Evolutionary conservation across 164 flowering plant species (phyloP), one percentile per base, ranked within the genome.

Genomic region (Piper betle): DNA sequence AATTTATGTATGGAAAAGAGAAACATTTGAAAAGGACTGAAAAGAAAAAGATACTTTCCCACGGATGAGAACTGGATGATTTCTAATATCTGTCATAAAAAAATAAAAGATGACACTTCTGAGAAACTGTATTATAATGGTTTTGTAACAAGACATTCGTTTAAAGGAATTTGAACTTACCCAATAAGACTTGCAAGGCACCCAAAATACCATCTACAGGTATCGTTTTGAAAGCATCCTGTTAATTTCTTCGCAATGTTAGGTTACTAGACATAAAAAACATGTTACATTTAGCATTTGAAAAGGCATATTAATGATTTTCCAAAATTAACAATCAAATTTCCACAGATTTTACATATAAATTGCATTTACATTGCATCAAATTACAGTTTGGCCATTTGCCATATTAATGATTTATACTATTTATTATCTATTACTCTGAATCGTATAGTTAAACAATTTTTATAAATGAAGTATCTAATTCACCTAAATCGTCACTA

Each of bases 31-130:
- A n/a, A n/a, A 33, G 58, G 39, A 55, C 3, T 4, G 12, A 9
- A 11, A 8, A 33, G 3, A 4, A 8, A 33, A 33, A 33, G 15
- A 40, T 67, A 87, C 91, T 86, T 87, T 87, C 19, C 96, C 96
- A 52, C 86, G 96, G 63, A 88, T 82, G 50, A 88, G 65, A 56
- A 88, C 57, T 4, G 96, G 96, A 65, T 81, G 91, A 65, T 79
- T 85, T 69, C 72, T 81, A 55, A 72, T 78, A 78, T 87, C 96
- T 85, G 82, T 71, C 19, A 63, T 59, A 20, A 57, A 20, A 48
- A 55, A 15, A 13, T 16, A 39, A 52, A 62, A 17, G 54, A 46
- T 0, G 10, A 9, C 12, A 25, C 33, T 25, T 25, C 33, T 25
- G 33, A 25, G 33, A 25, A 25, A 25, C 33, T 25, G 33, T 25